These are phyloP conservation scores for Zychaea mexicana DNA, from an alignment of 371 early-diverging fungal species.

Conservation along the genomic window DNA sequence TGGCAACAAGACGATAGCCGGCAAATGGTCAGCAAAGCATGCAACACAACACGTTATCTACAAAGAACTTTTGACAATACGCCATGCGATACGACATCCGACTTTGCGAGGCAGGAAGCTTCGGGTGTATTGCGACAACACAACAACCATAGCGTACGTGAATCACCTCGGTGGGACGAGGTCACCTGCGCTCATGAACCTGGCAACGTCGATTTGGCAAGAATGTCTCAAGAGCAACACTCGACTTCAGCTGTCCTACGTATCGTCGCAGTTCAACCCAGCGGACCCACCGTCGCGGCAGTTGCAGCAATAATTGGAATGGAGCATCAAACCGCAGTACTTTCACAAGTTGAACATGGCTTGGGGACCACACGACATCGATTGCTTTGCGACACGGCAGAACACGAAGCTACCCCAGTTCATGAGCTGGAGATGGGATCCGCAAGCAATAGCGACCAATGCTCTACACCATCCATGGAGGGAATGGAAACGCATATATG, in stretches of 20 bases:
- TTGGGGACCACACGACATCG: conserved; percentile 31
- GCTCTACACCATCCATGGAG: conserved; percentile 11
- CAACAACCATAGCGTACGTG: conserved; percentile 28
- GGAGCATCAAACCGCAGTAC: conserved; percentile 14
- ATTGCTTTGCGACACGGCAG: conserved; percentile 15
- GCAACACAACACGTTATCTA: not conserved
- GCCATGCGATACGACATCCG: conserved; percentile 12
- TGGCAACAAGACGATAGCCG: conserved; percentile 3
- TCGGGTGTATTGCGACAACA: conserved; percentile 30
- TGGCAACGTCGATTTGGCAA: conserved; percentile 20
- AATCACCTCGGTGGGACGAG: conserved; percentile 30
- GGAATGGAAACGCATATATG: not conserved
- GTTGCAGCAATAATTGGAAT: conserved; percentile 26
- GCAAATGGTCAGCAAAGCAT: conserved; percentile 16
- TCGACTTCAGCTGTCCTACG: conserved; percentile 21
- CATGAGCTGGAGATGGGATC: conserved; percentile 19
- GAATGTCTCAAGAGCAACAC: conserved; percentile 22
- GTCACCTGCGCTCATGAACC: conserved; percentile 16
- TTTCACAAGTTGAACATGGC: conserved; percentile 15
- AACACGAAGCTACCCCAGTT: not conserved
- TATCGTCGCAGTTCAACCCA: conserved; percentile 31
- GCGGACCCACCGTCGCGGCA: conserved; percentile 25
- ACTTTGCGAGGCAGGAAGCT: conserved; percentile 8
- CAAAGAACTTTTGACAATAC: conserved; percentile 19
- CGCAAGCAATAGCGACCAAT: conserved; percentile 4